These are phyloP conservation scores for Metschnikowia gelsemii DNA, from an alignment of 805 yeast genomes.

Conservation along the genomic window DNA sequence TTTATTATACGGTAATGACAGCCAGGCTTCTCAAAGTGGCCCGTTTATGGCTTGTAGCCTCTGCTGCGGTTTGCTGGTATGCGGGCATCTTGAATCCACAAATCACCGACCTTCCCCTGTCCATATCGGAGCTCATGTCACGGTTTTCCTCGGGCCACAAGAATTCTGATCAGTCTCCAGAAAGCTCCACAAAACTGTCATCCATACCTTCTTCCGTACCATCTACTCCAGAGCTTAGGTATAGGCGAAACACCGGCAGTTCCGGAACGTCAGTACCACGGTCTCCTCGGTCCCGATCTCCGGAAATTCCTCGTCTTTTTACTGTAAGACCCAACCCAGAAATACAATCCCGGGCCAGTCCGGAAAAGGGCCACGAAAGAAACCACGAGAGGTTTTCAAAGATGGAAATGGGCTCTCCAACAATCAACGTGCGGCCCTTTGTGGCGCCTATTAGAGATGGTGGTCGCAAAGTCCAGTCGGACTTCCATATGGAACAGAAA, in stretches of 20 bases:
- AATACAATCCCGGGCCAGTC: neutral
- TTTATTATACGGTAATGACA: slow-evolving; percentile 21
- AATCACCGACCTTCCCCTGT: neutral
- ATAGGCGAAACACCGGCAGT: no score
- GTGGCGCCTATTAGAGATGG: slow-evolving; percentile 11
- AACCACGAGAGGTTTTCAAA: no score
- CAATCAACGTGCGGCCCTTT: slow-evolving; percentile 13
- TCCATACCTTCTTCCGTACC: neutral
- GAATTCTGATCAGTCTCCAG: neutral
- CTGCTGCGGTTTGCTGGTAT: slow-evolving; percentile 31
- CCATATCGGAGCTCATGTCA: neutral
- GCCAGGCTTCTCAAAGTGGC: slow-evolving; percentile 26
- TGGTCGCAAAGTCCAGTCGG: slow-evolving; percentile 2
- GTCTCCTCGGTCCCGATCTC: slow-evolving; percentile 4
- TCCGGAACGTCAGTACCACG: no score
- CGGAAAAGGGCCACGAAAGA: no score
- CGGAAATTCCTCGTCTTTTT: neutral
- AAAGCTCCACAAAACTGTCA: neutral
- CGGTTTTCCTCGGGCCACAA: neutral
- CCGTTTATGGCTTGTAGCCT: slow-evolving; percentile 24
- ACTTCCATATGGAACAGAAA: neutral
- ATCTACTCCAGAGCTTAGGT: neutral
- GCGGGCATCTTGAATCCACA: slow-evolving; percentile 23
- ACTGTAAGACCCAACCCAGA: neutral
- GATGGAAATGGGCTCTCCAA: slow-evolving; percentile 2